Percentiles rank a stretch among this genome's conserved stretches.
These are phyloP conservation scores for Sisymbrium altissimum DNA, from an alignment of 345 rosid genomes.

Conservation along the genomic window DNA sequence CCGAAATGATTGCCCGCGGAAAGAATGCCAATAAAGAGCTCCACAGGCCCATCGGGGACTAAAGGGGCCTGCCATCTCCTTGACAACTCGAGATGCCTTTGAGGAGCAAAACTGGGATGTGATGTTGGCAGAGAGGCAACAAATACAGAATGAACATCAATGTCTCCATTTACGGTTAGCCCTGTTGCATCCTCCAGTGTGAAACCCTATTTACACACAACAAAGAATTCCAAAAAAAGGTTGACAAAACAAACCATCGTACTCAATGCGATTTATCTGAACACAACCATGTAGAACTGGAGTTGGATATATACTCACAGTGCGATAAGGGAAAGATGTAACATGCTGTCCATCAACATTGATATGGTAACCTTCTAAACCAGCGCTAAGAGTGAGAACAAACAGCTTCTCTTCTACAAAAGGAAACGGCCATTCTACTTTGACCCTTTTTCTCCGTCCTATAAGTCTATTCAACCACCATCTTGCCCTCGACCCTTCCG, in stretches of 20 bases:
- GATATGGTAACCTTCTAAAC: conserved; percentile 90
- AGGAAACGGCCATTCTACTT: conserved; percentile 91
- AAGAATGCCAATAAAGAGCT: conserved; percentile 82
- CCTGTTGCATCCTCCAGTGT: conserved; percentile 98
- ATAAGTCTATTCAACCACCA: conserved; percentile 89
- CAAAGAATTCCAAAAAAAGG: background rate
- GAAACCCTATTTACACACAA: conserved; percentile 52
- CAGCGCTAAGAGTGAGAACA: conserved; percentile 83
- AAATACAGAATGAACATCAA: conserved; percentile 75
- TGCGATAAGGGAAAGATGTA: conserved; percentile 86
- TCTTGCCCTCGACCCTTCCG: conserved; percentile 65
- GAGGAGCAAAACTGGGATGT: conserved; percentile 87
- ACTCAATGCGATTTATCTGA: background rate
- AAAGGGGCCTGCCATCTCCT: conserved; percentile 77
- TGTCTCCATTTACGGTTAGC: conserved; percentile 66
- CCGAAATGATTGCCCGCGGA: conserved; percentile 94
- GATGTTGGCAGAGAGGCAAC: conserved; percentile 80
- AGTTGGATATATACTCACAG: conserved; percentile 55
- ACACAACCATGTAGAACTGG: background rate
- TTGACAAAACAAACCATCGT: conserved; percentile 1
- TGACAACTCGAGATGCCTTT: conserved; percentile 76
- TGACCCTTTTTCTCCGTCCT: conserved; percentile 62
- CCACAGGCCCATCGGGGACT: conserved; percentile 54
- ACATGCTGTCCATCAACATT: conserved; percentile 88
- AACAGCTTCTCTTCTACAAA: conserved; percentile 74